A percentile compares a stretch with the other conserved stretches of the same genome.
phyloP scores from a whole-genome alignment of 202 grass and related monocot genomes.

The Digitaria exilis region DNA sequence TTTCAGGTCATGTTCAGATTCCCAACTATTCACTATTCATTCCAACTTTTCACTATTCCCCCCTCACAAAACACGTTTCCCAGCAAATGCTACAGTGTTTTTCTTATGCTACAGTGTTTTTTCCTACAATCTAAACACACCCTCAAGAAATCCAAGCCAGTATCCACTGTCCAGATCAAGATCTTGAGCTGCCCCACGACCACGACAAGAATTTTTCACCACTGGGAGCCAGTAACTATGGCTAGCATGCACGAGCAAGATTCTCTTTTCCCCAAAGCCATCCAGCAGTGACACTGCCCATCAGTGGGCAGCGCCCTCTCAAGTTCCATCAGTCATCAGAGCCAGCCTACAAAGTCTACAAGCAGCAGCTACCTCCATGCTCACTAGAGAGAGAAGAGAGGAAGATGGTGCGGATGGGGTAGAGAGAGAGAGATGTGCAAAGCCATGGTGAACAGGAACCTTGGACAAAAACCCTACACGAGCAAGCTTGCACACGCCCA shows the following conservation, averaged over 20 bases:
- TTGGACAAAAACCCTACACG: slow-evolving; percentile 62
- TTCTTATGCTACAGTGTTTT: too few species aligned
- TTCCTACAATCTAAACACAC: too few species aligned
- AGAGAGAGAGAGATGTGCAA: background rate
- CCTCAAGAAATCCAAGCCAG: slow-evolving; percentile 1
- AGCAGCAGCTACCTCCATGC: slow-evolving; percentile 34
- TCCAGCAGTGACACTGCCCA: slow-evolving; percentile 36
- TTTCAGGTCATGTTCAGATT: too few species aligned
- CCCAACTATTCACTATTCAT: too few species aligned
- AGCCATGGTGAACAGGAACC: slow-evolving; percentile 39
- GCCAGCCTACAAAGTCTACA: slow-evolving; percentile 31
- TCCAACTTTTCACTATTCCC: too few species aligned
- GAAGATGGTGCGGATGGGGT: too few species aligned
- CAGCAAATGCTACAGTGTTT: too few species aligned
- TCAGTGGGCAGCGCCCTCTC: slow-evolving; percentile 36
- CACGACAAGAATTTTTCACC: slow-evolving; percentile 30
- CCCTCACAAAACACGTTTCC: too few species aligned
- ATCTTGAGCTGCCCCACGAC: slow-evolving; percentile 34
- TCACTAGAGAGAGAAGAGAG: background rate
- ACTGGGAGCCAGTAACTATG: slow-evolving; percentile 18
- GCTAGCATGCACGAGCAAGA: slow-evolving; percentile 43
- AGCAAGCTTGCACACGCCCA: slow-evolving; percentile 28
- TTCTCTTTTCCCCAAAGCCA: slow-evolving; percentile 53
- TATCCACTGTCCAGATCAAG: slow-evolving; percentile 18
- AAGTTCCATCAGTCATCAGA: slow-evolving; percentile 57